Base-by-base conservation (phyloP, 2,329 filamentous ascomycete species). In the Tolypocladium cylindrosporum region DNA sequence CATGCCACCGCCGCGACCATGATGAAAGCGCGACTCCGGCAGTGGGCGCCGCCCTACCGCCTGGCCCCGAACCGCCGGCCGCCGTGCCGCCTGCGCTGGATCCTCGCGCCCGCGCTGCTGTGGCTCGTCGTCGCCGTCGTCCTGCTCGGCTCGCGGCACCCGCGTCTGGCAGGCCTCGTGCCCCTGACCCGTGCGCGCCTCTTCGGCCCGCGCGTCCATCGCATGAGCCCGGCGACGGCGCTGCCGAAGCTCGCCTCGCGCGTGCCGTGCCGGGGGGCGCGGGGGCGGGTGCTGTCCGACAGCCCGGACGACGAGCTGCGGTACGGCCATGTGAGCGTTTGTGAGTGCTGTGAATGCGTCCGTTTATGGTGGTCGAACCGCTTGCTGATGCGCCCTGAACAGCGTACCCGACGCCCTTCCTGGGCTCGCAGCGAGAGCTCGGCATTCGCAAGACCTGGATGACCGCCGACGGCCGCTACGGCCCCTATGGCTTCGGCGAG, bases 181-280 rank as follows among this genome's bases (percentile, higher is more conserved):
- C 41, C 40, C 1, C 19, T 21, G 41, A 24, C 19, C 1, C 19
- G 31, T 4, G 4, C 24, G 4, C 8, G 42, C 3, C 19, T 43
- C 19, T 55, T 55, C 13, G 41, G 27, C 0, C 5, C 41, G 19
- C 27, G n/a, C 1, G 27, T 14, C 9, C 11, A 55, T 48, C 54
- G 40, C 27, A 34, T 55, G 54, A 14, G 24, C 21, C 2, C 21
- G 11, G 10, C 45, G 13, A 21, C 24, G 37, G 36, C 55, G 16
- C 14, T 21, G 45, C 45, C 34, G 6, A 37, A 51, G n/a, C 50
- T 56, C 21, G 21, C 40, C 2, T 34, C 19, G 21, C 45, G 54
- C 7, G 36, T 56, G 2, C 7, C 57, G 16, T 59, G 57, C 39
- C 41, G n/a, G 4, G 57, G 0, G 81, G 82, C 21, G 81, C 80